Base-by-base conservation (phyloP, 352 stramenopile genomes). In the Thraustotheca clavata region DNA sequence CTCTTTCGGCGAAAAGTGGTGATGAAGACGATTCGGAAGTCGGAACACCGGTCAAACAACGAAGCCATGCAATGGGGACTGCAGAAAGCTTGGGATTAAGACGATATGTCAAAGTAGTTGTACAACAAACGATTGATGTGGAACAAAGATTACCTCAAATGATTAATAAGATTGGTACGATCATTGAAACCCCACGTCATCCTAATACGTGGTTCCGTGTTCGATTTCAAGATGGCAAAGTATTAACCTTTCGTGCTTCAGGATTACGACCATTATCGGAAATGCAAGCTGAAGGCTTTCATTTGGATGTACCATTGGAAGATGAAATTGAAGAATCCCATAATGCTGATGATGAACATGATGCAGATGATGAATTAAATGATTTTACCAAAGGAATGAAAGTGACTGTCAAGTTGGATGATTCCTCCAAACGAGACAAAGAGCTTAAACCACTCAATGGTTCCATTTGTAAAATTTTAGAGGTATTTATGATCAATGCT, bases 181-280 rank as follows among this genome's bases (percentile, higher is more conserved):
- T 94, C 31, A 83, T 91, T 57, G 85, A 94, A 34, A 77, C 86
- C 0, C 85, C 85, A 34, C 77, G 81, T 59, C 85, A 94, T 65
- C 85, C 85, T 8, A 94, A 91, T 49, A 94, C 85, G 62, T 94
- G 85, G 85, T 91, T 89, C 61, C 87, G 83, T 61, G 85, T 94
- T 62, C 76, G 85, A 5, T 91, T 94, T 33, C 75, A 76, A 18
- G 80, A 91, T 41, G 80, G 80, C 33, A 82, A 94, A 26, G 83
- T 94, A n/a, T 79, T 91, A 73, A 94, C 91, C 69, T 94, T 92
- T 69, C 76, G 85, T 6, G 77, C 83, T 49, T 94, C 85, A 8
- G 85, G 82, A 20, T 57, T 94, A 26, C 72, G 87, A 55, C 67
- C 87, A 26, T 59, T 90, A 18, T 66, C 73, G 27, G 69, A 73